Percentiles rank a stretch among this genome's conserved stretches.
Evolutionary conservation across 371 early-diverging fungal genomes (phyloP).

Genomic region (Haplosporangium sp.): DNA sequence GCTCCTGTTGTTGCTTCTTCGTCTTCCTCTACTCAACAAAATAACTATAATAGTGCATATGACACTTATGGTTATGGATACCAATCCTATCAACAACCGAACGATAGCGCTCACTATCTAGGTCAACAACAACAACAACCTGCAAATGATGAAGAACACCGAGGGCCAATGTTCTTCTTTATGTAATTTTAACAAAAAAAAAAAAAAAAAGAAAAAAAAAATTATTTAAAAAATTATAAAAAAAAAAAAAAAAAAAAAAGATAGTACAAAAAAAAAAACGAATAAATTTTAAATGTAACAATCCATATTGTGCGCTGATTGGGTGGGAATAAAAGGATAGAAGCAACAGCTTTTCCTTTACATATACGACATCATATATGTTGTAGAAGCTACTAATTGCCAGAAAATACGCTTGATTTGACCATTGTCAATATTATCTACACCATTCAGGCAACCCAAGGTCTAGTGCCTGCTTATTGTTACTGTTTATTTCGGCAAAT

Average conservation of each 20-base stretch:
- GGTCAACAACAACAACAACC: conserved; percentile 14
- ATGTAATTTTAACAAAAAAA: conserved; percentile 20
- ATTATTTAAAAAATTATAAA: not conserved
- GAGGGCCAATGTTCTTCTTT: conserved; percentile 54
- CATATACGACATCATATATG: no score
- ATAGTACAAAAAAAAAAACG: not conserved
- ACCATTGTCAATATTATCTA: no score
- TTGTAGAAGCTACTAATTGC: no score
- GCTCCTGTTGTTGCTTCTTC: conserved; percentile 5
- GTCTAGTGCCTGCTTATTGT: no score
- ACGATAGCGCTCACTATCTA: not conserved
- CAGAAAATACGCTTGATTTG: no score
- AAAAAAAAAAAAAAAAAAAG: not conserved
- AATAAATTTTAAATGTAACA: no score
- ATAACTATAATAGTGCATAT: conserved; percentile 10
- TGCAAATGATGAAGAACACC: conserved; percentile 25
- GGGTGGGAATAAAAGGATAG: no score
- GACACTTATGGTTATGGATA: conserved; percentile 49
- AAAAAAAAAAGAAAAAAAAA: not conserved
- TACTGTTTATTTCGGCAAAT: no score
- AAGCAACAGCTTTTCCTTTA: no score
- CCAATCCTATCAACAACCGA: conserved; percentile 45
- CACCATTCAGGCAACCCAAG: no score
- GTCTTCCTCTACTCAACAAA: not conserved
- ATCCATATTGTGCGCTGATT: no score